Evolutionary conservation across 441 rosid genomes (phyloP).

Genomic region (Arabidopsis hybrid): DNA sequence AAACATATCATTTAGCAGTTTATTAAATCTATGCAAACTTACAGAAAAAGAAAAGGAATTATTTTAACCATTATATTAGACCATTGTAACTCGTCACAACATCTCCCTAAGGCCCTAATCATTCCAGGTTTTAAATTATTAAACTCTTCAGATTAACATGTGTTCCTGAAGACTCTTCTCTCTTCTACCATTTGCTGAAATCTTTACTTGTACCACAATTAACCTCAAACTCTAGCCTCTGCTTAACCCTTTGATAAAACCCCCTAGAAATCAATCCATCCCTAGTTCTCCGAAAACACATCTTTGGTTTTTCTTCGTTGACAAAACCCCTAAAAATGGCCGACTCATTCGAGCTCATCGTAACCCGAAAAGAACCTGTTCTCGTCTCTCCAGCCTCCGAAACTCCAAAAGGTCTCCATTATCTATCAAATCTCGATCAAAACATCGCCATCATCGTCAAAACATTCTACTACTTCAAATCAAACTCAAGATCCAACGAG

Average conservation of each 20-base stretch:
- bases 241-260: constrained; percentile 31
- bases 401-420: constrained; percentile 69
- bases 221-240: constrained; percentile 41
- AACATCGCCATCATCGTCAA: constrained; percentile 77
- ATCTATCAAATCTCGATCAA: constrained; percentile 86
- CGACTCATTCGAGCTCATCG: constrained; percentile 48
- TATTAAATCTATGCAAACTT: neutral
- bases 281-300: constrained; percentile 23
- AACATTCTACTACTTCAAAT: constrained; percentile 77
- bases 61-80: constrained; percentile 1
- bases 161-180: constrained; percentile 21
- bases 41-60: neutral
- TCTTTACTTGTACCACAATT: constrained; percentile 34
- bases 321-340: constrained; percentile 27
- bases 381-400: constrained; percentile 67
- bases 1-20: neutral
- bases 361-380: constrained; percentile 54
- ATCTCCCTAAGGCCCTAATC: neutral
- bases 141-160: neutral
- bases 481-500: constrained; percentile 66
- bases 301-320: constrained; percentile 12
- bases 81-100: neutral
- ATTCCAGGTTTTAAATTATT: neutral
- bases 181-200: constrained; percentile 12
- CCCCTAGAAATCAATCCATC: constrained; percentile 12